Evolutionary conservation across 371 early-diverging fungal species (phyloP), one percentile per base, ranked within the genome.

Genomic region (Lichtheimia corymbifera): DNA sequence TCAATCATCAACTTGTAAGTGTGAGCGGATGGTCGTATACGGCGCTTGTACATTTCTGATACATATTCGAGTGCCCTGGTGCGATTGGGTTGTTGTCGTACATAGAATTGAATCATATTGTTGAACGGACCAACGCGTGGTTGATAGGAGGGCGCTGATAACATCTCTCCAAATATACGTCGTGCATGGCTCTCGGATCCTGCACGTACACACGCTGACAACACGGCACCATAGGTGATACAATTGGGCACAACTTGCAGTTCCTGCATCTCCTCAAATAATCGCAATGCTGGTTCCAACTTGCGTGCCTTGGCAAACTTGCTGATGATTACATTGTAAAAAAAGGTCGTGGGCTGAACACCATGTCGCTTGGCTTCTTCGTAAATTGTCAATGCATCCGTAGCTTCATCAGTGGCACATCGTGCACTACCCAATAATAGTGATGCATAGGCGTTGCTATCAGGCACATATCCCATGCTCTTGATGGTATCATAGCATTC

Each of bases 91-190:
- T 83, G 79, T 44, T 87, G 59, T 43, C 85, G 84, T 2, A 83
- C 83, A 66, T 85, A 85, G 54, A 84, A 83, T 56, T 87, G 88
- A 41, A 87, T 87, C 85, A 87, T 85, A 56, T 83, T 76, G 59
- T 87, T 87, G 53, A 83, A 85, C 0, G 85, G 86, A 20, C 83
- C 86, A 2, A 85, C 81, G 47, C 83, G 81, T 53, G 83, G 83
- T 41, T 83, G 79, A 59, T 80, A 84, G 57, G 71, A 72, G 18
- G 80, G 73, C 4, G 80, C 70, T 6, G 71, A 66, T 42, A 79
- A 64, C 86, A 85, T 83, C 53, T 87, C 83, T 50, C 64, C 65
- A 53, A 87, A 84, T 22, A 83, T 53, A 5, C 67, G 70, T 43
- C 76, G 71, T 0, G 86, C 83, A 57, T 76, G 74, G 0, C 67